Conservation (phyloP, 2,329 filamentous ascomycete genomes). For the Arachnopeziza araneosa region DNA sequence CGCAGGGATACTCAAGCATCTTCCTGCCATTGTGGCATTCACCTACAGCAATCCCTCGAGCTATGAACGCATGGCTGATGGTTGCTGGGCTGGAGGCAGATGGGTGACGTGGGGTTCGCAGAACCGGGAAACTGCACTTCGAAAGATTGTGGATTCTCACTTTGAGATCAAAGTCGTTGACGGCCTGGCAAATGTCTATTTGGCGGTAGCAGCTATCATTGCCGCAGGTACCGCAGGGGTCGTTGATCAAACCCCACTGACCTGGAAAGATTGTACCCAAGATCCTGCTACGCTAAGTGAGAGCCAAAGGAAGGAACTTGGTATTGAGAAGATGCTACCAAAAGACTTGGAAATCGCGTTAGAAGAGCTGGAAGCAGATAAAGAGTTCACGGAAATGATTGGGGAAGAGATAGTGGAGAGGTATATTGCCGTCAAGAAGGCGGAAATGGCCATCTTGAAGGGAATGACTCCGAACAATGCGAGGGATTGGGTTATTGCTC, state of each 20-base stretch:
- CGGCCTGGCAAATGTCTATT: slow-evolving; percentile 72
- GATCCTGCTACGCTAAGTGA: slow-evolving; percentile 48
- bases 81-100: slow-evolving; percentile 72
- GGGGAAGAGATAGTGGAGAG: slow-evolving; percentile 46
- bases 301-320: slow-evolving; percentile 43
- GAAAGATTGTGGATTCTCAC: slow-evolving; percentile 59
- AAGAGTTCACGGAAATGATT: slow-evolving; percentile 40
- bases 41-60: slow-evolving; percentile 59
- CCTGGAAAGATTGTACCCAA: slow-evolving; percentile 46
- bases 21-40: slow-evolving; percentile 63
- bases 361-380: slow-evolving; percentile 43
- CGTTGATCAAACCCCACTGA: slow-evolving; percentile 35
- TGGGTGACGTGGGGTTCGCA: slow-evolving; percentile 79
- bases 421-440: slow-evolving; percentile 54
- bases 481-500: slow-evolving; percentile 57
- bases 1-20: slow-evolving; percentile 61
- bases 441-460: slow-evolving; percentile 47
- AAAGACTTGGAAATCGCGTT: slow-evolving; percentile 49
- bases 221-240: slow-evolving; percentile 55
- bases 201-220: slow-evolving; percentile 58
- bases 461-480: slow-evolving; percentile 38
- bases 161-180: slow-evolving; percentile 81
- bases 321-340: slow-evolving; percentile 51
- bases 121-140: slow-evolving; percentile 70
- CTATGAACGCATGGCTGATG: slow-evolving; percentile 63